Base-by-base conservation (phyloP, 2,329 filamentous ascomycete genomes). In the Ophiostoma triangulosporum region DNA sequence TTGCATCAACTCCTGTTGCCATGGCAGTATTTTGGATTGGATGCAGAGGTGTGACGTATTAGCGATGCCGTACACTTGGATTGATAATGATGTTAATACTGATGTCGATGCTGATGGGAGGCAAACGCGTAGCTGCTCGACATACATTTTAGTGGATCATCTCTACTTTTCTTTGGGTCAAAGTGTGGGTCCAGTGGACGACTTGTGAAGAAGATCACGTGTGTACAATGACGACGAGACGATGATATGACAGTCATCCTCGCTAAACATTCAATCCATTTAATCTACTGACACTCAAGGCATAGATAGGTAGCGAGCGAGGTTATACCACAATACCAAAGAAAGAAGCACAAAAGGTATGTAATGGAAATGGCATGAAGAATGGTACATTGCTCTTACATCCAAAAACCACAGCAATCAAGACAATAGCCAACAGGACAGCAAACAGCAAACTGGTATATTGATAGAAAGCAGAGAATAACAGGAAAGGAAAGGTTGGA, bases 1-100 rank as follows among this genome's bases (percentile, higher is more conserved):
- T 95, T 60, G 86, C 84, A 69, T 96, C 91, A 57, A 93, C 88
- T 60, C 81, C 86, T 53, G 84, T 83, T 61, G 87, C 84, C 88
- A 93, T 93, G 24, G 26, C 60, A n/a, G n/a, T n/a, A n/a, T n/a
- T n/a, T n/a, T n/a, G n/a, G n/a, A n/a, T n/a, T n/a, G n/a, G n/a
- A n/a, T n/a, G n/a, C n/a, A n/a, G n/a, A n/a, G n/a, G 59, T 72
- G 57, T 45, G 20, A 17, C 17, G n/a, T 15, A 24, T 27, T 22
- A 38, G 45, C 38, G 32, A 14, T 14, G 38, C 20, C 20, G 38
- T 43, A 12, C 6, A 11, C 24, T 5, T 36, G 3, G 11, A 43
- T 7, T 9, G 14, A 43, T 4, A 22, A 43, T 9, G 17, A 38
- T 6, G 29, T 31, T 31, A 7, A 31, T 31, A 3, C 12, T 31